Evolutionary conservation across 345 rosid genomes (phyloP), one percentile per base, ranked within the genome.

Genomic region (Euphorbia tirucalli): DNA sequence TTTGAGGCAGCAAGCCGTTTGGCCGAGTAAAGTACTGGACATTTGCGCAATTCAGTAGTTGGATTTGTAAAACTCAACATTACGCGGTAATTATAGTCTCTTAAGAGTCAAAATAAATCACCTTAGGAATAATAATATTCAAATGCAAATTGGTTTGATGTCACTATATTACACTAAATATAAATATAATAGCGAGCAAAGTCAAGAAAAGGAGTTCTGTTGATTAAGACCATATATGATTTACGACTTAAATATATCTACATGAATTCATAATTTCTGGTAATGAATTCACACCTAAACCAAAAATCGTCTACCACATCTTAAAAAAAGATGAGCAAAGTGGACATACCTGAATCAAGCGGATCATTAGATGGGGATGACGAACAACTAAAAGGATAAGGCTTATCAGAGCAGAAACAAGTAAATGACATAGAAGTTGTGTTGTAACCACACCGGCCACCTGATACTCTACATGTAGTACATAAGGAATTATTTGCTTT

Each of bases 391-490:
- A 0, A 14, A 7, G 8, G 39, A 16, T 8, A 15, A 13, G 67
- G 59, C 24, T 22, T 11, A 11, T 82, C 69, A 1, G 14, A 0
- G 39, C 63, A 39, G 59, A 66, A 81, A 65, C 88, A 85, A 49
- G 27, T 11, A 27, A 85, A 85, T 9, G 0, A 6, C 8, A 55
- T 7, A 9, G 43, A 21, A 2, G 0, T 46, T 10, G 18, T 5
- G 61, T 68, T 25, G 52, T 28, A 73, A 14, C 88, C 88, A 37
- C 88, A 87, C 66, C 28, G 30, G 19, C 91, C 91, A 0, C 35
- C 18, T 0, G 79, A 48, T 0, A 0, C 0, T 2, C 7, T 2
- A 52, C 91, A 87, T 1, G 0, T 0, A 0, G 2, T 3, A 68
- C 89, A 85, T 0, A 31, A 39, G 6, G 15, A 0, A 64, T 83